Evolutionary conservation across 2,329 filamentous ascomycete genomes (phyloP).

Genomic region (Ophiostoma triangulosporum): DNA sequence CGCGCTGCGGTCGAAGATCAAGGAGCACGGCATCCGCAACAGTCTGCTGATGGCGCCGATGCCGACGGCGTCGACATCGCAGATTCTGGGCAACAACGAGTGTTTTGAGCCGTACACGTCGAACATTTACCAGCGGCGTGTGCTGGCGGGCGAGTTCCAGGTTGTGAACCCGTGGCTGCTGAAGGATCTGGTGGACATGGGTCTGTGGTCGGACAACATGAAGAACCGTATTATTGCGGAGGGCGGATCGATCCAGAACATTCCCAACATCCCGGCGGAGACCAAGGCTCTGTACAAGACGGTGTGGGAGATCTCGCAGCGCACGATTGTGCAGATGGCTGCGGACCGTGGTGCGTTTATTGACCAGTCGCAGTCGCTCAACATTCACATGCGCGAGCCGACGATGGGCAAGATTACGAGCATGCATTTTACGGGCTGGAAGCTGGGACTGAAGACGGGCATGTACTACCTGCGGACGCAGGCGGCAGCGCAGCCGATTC

Average conservation of each 20-base stretch:
- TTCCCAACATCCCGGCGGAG: constrained; percentile 89
- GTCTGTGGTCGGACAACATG: constrained; percentile 98
- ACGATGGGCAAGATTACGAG: constrained; percentile 99
- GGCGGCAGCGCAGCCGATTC: constrained; percentile 90
- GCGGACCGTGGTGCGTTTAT: constrained; percentile 97
- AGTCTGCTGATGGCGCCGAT: constrained; percentile 90
- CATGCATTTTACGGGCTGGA: constrained; percentile 99
- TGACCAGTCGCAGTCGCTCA: constrained; percentile 96
- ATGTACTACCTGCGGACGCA: constrained; percentile 99
- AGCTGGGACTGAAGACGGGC: constrained; percentile 96
- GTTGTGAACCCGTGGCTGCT: constrained; percentile 98
- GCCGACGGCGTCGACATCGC: constrained; percentile 93
- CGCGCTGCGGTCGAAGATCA: constrained; percentile 75
- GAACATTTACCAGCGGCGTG: constrained; percentile 98
- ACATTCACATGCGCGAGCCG: constrained; percentile 98
- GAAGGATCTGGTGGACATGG: constrained; percentile 95
- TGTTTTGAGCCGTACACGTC: constrained; percentile 99
- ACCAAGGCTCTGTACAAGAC: constrained; percentile 99
- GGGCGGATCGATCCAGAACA: constrained; percentile 88
- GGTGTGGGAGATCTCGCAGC: constrained; percentile 97
- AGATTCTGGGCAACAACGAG: constrained; percentile 98
- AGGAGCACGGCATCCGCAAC: constrained; percentile 88
- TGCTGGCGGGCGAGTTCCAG: constrained; percentile 96
- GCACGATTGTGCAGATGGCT: constrained; percentile 91
- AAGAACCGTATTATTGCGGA: constrained; percentile 99